phyloP scores from a whole-genome alignment of 163 green algal genomes.

The Chlorella variabilis region DNA sequence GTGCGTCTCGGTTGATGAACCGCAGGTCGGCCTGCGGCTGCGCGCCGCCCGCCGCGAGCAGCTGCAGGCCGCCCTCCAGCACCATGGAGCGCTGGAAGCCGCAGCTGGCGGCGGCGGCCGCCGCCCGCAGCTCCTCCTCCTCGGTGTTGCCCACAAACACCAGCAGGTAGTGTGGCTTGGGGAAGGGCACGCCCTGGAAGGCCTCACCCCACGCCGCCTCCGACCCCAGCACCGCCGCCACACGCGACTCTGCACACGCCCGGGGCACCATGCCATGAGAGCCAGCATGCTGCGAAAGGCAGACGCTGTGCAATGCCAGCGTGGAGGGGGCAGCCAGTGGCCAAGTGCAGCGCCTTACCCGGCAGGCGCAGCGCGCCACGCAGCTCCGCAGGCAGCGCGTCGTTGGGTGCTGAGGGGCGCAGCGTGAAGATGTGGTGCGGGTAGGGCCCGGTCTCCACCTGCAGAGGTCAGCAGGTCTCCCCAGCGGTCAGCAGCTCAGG shows the following conservation, averaged over 20 bases:
- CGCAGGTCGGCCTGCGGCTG: constrained; percentile 45
- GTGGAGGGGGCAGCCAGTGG: background rate
- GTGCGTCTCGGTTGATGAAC: constrained; percentile 62
- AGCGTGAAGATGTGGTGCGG: constrained; percentile 59
- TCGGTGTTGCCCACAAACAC: constrained; percentile 44
- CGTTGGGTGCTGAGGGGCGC: background rate
- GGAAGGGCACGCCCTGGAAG: constrained; percentile 40
- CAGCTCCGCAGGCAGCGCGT: constrained; percentile 41
- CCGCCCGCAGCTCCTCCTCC: constrained; percentile 35
- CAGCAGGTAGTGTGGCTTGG: constrained; percentile 35
- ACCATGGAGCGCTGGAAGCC: constrained; percentile 45
- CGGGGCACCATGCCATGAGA: too few relatives aligned
- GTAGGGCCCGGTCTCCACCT: constrained; percentile 58
- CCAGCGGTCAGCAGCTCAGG: too few relatives aligned
- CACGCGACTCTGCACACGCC: constrained; percentile 18
- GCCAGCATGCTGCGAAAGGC: background rate
- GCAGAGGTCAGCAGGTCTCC: too few relatives aligned
- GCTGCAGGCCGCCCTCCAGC: constrained; percentile 30
- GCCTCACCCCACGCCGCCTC: constrained; percentile 28
- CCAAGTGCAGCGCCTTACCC: background rate
- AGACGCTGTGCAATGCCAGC: background rate
- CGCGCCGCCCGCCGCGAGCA: background rate
- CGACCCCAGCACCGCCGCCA: constrained; percentile 16
- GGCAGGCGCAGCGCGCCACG: constrained; percentile 41
- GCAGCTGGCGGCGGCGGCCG: constrained; percentile 22